phyloP scores from a whole-genome alignment of 768 basidiomycete species.

The Naganishia vishniacii region DNA sequence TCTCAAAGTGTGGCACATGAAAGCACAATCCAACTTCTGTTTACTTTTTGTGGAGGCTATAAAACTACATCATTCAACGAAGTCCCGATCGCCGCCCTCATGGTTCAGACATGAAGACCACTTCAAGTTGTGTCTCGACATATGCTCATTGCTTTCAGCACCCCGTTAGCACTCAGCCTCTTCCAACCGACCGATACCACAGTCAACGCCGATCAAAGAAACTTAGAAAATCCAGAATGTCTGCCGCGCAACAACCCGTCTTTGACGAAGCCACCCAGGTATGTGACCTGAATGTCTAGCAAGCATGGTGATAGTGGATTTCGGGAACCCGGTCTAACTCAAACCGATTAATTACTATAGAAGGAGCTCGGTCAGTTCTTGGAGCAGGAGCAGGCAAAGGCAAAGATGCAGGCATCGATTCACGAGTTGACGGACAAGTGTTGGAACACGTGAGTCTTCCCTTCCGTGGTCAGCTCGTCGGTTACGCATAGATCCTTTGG shows the following conservation, averaged over 20 bases:
- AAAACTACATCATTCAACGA: no score
- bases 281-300: slow-evolving; percentile 22
- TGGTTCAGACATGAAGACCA: no score
- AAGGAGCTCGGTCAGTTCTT: slow-evolving; percentile 76
- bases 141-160: no score
- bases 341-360: slow-evolving; percentile 50
- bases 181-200: no score
- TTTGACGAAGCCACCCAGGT: slow-evolving; percentile 47
- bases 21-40: no score
- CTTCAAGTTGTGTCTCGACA: no score
- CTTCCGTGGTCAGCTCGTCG: neutral
- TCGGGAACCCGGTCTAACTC: neutral
- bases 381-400: slow-evolving; percentile 75
- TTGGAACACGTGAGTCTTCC: slow-evolving; percentile 75
- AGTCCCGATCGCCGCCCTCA: no score
- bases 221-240: neutral
- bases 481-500: neutral
- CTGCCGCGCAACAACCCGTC: slow-evolving; percentile 36
- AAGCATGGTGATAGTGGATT: no score
- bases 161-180: no score
- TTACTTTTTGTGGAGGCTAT: no score
- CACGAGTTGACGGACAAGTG: slow-evolving; percentile 76
- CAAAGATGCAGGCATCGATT: slow-evolving; percentile 61
- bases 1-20: no score
- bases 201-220: no score